A percentile compares a stretch with the other conserved stretches of the same genome.
These are phyloP conservation scores for Fusarium udum DNA, from an alignment of 2,329 filamentous ascomycete genomes.

Conservation along the genomic window DNA sequence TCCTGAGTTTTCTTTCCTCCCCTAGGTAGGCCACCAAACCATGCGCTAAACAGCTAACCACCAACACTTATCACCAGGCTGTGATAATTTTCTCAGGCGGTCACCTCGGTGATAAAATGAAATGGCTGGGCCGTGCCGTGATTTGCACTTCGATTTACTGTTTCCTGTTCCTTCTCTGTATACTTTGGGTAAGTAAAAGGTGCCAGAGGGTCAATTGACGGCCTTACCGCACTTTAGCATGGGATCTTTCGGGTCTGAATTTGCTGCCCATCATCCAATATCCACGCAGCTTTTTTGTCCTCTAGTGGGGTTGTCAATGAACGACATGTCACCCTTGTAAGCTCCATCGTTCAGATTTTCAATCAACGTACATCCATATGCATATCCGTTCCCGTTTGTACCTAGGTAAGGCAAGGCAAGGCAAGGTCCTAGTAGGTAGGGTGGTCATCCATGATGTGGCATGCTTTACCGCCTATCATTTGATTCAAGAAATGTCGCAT, in stretches of 20 bases:
- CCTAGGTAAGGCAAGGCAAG: not conserved
- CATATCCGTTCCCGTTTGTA: not conserved
- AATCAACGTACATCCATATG: not conserved
- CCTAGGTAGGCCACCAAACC: slow-evolving; percentile 2
- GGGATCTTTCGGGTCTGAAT: slow-evolving; percentile 31
- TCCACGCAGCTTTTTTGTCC: slow-evolving; percentile 23
- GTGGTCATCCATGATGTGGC: slow-evolving; percentile 23
- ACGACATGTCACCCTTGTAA: slow-evolving; percentile 32
- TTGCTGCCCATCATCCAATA: slow-evolving; percentile 28
- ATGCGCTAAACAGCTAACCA: not conserved
- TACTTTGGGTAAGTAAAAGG: slow-evolving; percentile 14
- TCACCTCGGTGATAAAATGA: slow-evolving; percentile 45
- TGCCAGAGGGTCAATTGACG: slow-evolving; percentile 32
- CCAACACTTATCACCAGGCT: not conserved
- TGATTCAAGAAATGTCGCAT: slow-evolving; percentile 26
- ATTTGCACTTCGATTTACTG: not conserved
- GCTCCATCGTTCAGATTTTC: not conserved
- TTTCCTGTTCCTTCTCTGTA: not conserved
- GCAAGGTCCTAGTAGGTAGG: not conserved
- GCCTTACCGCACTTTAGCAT: slow-evolving; percentile 35
- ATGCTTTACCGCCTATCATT: slow-evolving; percentile 33
- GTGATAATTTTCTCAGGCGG: slow-evolving; percentile 27
- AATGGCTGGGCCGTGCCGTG: slow-evolving; percentile 36
- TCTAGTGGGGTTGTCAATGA: slow-evolving; percentile 24
- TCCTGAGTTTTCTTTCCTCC: too few species aligned